Evolutionary conservation across 331 rosid species (phyloP).

Genomic region (Spiraea crenata): DNA sequence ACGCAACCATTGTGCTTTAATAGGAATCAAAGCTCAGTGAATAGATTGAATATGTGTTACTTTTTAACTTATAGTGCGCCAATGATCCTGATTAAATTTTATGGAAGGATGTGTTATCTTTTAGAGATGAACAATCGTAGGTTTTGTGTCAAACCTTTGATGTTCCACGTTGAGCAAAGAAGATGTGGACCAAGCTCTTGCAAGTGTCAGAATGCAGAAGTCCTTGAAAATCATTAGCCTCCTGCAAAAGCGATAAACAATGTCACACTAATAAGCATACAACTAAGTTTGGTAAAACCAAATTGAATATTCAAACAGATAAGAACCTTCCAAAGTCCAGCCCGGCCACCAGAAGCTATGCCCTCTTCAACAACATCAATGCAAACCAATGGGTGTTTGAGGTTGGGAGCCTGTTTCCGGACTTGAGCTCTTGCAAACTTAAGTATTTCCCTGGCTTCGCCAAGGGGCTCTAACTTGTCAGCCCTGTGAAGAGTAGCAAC

Average conservation of each 20-base stretch:
- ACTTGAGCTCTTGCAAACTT: slow-evolving; percentile 74
- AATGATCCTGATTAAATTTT: neutral
- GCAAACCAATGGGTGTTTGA: slow-evolving; percentile 82
- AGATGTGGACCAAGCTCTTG: slow-evolving; percentile 78
- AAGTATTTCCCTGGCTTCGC: slow-evolving; percentile 89
- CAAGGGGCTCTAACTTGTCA: slow-evolving; percentile 78
- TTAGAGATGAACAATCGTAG: neutral
- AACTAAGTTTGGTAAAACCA: slow-evolving; percentile 8
- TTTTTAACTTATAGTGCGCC: neutral
- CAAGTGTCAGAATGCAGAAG: slow-evolving; percentile 58
- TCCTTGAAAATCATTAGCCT: slow-evolving; percentile 67
- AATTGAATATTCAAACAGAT: slow-evolving; percentile 24
- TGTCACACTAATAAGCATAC: slow-evolving; percentile 16
- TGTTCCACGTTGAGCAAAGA: slow-evolving; percentile 89
- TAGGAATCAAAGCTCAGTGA: slow-evolving; percentile 14
- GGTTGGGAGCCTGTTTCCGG: slow-evolving; percentile 79
- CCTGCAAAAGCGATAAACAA: slow-evolving; percentile 57
- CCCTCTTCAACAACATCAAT: slow-evolving; percentile 87
- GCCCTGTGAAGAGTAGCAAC: slow-evolving; percentile 79
- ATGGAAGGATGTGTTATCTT: neutral
- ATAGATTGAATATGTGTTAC: neutral
- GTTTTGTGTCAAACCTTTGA: slow-evolving; percentile 61
- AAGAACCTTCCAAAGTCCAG: slow-evolving; percentile 89
- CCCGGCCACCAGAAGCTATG: slow-evolving; percentile 70
- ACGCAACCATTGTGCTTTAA: neutral